Percentiles rank a stretch among this genome's conserved stretches.
phyloP scores from a whole-genome alignment of 768 basidiomycete genomes.

The Boletus subcaerulescens region DNA sequence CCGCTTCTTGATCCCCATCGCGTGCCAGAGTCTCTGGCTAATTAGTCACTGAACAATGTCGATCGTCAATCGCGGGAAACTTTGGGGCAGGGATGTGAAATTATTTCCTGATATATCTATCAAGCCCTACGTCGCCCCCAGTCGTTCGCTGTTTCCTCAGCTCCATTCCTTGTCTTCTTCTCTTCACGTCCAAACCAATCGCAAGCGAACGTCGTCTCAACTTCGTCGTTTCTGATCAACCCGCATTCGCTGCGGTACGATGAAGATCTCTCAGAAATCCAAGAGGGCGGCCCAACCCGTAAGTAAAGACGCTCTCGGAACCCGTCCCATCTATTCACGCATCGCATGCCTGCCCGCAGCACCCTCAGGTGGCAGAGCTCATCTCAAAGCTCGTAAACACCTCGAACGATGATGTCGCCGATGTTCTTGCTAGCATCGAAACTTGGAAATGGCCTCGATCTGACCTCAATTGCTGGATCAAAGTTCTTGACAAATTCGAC shows the following conservation, averaged over 20 bases:
- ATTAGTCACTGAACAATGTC: no score
- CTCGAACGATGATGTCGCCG: constrained; percentile 66
- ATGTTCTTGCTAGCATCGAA: constrained; percentile 65
- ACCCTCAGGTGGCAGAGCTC: constrained; percentile 77
- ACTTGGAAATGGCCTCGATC: constrained; percentile 94
- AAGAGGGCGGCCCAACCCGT: constrained; percentile 81
- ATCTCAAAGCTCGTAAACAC: constrained; percentile 67
- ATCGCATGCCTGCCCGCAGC: constrained; percentile 40
- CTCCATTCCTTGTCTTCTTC: constrained; percentile 11
- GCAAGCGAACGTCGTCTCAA: background rate
- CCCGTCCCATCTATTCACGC: background rate
- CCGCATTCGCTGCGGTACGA: constrained; percentile 55
- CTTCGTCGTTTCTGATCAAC: constrained; percentile 12
- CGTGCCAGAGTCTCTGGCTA: background rate
- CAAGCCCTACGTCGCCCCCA: constrained; percentile 22
- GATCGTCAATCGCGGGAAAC: constrained; percentile 4
- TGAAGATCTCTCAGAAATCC: constrained; percentile 87
- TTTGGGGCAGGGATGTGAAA: constrained; percentile 15
- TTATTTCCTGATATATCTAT: constrained; percentile 33
- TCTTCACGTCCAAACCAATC: constrained; percentile 7
- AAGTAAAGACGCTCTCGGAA: constrained; percentile 29
- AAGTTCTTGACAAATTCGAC: constrained; percentile 95
- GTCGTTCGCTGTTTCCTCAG: constrained; percentile 1
- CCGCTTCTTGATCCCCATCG: constrained; percentile 20
- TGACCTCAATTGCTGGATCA: constrained; percentile 95